Base-by-base conservation (phyloP, 1,284 basidiomycete genomes). In the Ustilago shanxiensis region DNA sequence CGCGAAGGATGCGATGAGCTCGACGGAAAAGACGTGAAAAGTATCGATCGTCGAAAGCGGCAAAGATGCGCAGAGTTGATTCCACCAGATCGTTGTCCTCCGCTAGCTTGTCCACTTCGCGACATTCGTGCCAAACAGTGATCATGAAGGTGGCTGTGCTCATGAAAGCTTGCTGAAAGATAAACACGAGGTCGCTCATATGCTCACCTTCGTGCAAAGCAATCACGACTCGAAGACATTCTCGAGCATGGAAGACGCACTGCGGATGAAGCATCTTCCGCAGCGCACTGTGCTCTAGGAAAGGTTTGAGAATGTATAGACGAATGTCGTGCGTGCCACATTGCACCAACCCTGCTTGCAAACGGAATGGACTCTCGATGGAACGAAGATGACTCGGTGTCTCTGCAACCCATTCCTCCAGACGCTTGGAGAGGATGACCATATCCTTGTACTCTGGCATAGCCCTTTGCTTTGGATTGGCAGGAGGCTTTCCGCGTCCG, bases 271-370 rank as follows among this genome's bases (percentile, higher is more conserved):
- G 74, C 74, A 80, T 81, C 66, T 80, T 81, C 31, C 71, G 64
- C 41, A 81, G 56, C 29, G 73, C 70, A 24, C 71, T 64, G 64
- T 79, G 71, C 44, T 77, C 62, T 37, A 82, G 54, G 56, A 83
- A 81, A 2, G 80, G 81, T 66, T 82, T 83, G 69, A 80, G 73
- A 51, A 80, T 83, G 66, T 83, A 83, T 22, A 83, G 71, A 2
- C 79, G 71, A 28, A 83, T 72, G 45, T 83, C 79, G 53, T 80
- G 68, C 11, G 66, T 72, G 26, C 76, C 81, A 33, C 79, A 82
- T 56, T 67, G 66, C 44, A 83, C 60, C 39, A 83, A 20, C 0
- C 70, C 80, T 13, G 74, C 73, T 52, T 79, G 80, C 22, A 79
- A 60, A 45, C 72, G 67, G 62, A 67, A 82, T 1, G 79, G 78